These are phyloP conservation scores for Hypoxylon rubiginosum DNA, from an alignment of 2,329 filamentous ascomycete species.

Conservation along the genomic window DNA sequence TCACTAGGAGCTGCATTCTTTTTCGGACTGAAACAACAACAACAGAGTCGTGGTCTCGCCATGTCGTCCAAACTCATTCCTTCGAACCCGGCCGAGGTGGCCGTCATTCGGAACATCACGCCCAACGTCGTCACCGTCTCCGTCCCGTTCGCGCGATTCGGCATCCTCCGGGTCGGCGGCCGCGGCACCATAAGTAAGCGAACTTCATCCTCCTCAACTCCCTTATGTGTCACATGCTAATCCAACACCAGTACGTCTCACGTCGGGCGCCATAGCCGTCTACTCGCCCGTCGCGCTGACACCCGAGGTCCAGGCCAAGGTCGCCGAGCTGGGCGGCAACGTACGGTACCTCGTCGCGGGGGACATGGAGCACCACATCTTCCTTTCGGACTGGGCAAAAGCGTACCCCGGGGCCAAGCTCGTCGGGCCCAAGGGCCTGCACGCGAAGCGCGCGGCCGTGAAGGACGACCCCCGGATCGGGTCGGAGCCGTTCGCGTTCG, in stretches of 20 bases:
- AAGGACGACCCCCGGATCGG: conserved; percentile 67
- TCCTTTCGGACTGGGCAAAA: conserved; percentile 85
- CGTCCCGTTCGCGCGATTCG: conserved; percentile 86
- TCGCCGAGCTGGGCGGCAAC: conserved; percentile 74
- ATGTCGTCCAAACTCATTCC: conserved; percentile 77
- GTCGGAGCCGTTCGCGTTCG: conserved; percentile 71
- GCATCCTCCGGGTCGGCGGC: conserved; percentile 84
- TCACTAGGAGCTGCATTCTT: background rate
- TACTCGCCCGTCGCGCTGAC: conserved; percentile 94
- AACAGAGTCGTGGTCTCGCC: conserved; percentile 37
- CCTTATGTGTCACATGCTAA: background rate
- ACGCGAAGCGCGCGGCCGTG: conserved; percentile 80
- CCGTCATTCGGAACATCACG: conserved; percentile 90
- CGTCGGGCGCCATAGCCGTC: conserved; percentile 82
- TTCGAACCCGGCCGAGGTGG: conserved; percentile 80
- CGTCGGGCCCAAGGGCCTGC: conserved; percentile 84
- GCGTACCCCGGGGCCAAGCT: conserved; percentile 84
- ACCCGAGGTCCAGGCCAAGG: conserved; percentile 74
- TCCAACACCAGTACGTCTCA: conserved; percentile 74
- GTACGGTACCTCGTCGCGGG: conserved; percentile 88
- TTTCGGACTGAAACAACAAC: conserved; percentile 11
- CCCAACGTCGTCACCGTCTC: conserved; percentile 84
- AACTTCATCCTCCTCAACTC: background rate
- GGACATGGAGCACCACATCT: conserved; percentile 96
- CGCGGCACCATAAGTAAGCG: conserved; percentile 83